Conservation (phyloP, 108 stramenopile species). For the Conticribra guillardii region DNA sequence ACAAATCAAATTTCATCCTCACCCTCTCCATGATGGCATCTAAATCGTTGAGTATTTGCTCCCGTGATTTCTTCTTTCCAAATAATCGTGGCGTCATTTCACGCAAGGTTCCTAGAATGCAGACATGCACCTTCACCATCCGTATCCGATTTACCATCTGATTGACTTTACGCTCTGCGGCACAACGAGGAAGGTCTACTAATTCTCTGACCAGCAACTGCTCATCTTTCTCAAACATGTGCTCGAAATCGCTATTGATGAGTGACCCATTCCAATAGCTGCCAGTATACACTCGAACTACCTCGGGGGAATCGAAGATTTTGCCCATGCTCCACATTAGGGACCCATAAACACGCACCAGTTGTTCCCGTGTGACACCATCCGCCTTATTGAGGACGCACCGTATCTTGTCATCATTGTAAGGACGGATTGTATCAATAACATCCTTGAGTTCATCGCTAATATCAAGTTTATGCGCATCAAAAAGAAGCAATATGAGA, state of each 20-base stretch:
- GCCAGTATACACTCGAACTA: conserved; percentile 77
- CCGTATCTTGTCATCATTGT: conserved; percentile 75
- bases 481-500: conserved; percentile 82
- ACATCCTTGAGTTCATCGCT: conserved; percentile 83
- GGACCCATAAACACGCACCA: conserved; percentile 88
- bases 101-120: conserved; percentile 48
- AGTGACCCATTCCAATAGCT: conserved; percentile 80
- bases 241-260: conserved; percentile 50
- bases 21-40: conserved; percentile 66
- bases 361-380: conserved; percentile 75
- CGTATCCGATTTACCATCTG: conserved; percentile 82
- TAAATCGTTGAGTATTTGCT: conserved; percentile 47
- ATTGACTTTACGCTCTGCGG: conserved; percentile 79
- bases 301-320: conserved; percentile 77
- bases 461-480: conserved; percentile 88
- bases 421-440: conserved; percentile 65
- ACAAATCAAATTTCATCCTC: conserved; percentile 52
- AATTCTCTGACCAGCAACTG: conserved; percentile 72
- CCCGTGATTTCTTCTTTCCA: conserved; percentile 56
- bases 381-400: conserved; percentile 90
- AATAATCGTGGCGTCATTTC: conserved; percentile 60
- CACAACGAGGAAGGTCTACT: conserved; percentile 51
- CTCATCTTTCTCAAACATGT: conserved; percentile 82
- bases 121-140: conserved; percentile 59
- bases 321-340: conserved; percentile 91